Conservation (phyloP, 495 filamentous ascomycete genomes). For the Hypoxylon rickii region DNA sequence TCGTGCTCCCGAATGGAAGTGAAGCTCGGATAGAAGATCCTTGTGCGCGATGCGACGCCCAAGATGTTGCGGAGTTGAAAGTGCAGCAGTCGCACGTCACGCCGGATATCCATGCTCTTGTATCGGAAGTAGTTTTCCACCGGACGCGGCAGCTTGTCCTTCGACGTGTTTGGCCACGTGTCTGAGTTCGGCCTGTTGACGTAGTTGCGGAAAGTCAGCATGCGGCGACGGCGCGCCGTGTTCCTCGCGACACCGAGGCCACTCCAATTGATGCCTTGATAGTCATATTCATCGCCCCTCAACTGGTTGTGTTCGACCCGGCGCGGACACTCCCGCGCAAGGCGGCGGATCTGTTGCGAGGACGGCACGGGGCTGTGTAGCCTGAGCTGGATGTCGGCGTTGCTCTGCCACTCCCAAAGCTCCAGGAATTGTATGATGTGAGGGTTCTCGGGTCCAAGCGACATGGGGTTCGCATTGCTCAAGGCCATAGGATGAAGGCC, state of each 20-base stretch:
- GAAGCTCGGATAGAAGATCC: conserved; percentile 74
- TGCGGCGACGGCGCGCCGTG: conserved; percentile 63
- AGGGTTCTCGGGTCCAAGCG: conserved; percentile 33
- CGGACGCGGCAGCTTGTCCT: conserved; percentile 44
- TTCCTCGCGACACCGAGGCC: conserved; percentile 63
- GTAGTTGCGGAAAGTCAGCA: conserved; percentile 62
- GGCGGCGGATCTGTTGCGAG: conserved; percentile 13
- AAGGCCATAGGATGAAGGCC: conserved; percentile 34
- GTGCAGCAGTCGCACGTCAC: conserved; percentile 70
- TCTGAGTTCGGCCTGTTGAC: conserved; percentile 50
- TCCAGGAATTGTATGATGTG: conserved; percentile 33
- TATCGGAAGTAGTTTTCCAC: conserved; percentile 69
- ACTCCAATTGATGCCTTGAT: conserved; percentile 81
- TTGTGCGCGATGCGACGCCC: conserved; percentile 70
- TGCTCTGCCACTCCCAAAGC: conserved; percentile 31
- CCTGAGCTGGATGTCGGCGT: conserved; percentile 17
- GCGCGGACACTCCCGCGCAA: conserved; percentile 12
- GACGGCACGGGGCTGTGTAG: conserved; percentile 8
- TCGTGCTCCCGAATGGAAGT: conserved; percentile 62
- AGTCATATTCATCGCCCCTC: conserved; percentile 64
- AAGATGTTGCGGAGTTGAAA: conserved; percentile 91
- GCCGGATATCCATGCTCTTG: conserved; percentile 68
- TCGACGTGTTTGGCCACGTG: conserved; percentile 42
- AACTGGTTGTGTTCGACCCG: conserved; percentile 52
- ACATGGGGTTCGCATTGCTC: conserved; percentile 31